Evolutionary conservation across 176 grass and related monocot species (phyloP).

Genomic region (Triticum monococcum): DNA sequence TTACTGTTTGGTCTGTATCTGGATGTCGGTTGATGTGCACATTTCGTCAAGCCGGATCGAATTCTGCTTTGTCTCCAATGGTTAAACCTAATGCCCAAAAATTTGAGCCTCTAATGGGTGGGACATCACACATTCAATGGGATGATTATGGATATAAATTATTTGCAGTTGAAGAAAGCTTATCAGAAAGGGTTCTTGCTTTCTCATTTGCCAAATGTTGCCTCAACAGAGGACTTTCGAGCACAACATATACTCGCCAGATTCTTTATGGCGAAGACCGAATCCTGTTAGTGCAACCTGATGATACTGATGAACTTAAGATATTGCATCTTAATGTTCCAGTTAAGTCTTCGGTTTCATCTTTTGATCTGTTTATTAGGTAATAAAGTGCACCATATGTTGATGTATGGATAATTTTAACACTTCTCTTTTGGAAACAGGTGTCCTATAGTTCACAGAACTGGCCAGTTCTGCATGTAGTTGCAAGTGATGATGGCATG

Average conservation of each 20-base stretch:
- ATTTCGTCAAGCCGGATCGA: conserved; percentile 79
- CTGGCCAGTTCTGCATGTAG: conserved; percentile 93
- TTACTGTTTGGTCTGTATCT: conserved; percentile 96
- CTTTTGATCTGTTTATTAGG: conserved; percentile 28
- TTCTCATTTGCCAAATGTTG: conserved; percentile 96
- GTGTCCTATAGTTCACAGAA: conserved; percentile 96
- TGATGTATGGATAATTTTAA: conserved; percentile 17
- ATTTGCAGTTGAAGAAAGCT: conserved; percentile 90
- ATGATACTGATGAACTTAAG: conserved; percentile 94
- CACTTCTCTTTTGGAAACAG: conserved; percentile 44
- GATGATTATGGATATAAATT: conserved; percentile 94
- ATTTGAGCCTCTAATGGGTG: conserved; percentile 82
- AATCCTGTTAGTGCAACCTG: conserved; percentile 73
- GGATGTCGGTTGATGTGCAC: conserved; percentile 98
- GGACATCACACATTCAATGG: conserved; percentile 92
- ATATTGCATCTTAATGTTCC: conserved; percentile 92
- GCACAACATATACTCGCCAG: conserved; percentile 77
- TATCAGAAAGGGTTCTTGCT: conserved; percentile 75
- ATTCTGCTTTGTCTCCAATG: conserved; percentile 77
- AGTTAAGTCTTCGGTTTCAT: conserved; percentile 65
- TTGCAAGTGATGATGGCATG: conserved; percentile 86
- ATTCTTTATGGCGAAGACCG: conserved; percentile 91
- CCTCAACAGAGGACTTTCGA: conserved; percentile 83
- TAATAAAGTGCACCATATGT: conserved; percentile 5
- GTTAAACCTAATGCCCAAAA: conserved; percentile 63